phyloP scores from a whole-genome alignment of 2,329 filamentous ascomycete species.

The Talaromyces sp. region DNA sequence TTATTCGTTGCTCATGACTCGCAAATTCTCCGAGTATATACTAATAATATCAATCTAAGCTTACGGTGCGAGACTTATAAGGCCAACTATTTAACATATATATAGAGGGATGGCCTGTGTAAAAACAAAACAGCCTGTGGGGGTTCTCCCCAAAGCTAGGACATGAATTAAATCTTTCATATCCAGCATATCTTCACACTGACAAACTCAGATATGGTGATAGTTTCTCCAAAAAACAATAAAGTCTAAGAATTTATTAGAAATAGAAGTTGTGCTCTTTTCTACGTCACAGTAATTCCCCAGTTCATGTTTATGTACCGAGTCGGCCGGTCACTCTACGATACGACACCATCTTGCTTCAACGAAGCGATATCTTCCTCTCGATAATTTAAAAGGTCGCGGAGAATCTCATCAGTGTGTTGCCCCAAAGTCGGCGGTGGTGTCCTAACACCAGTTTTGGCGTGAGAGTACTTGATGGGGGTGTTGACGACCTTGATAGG shows the following conservation, averaged over 20 bases:
- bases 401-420: slow-evolving; percentile 75
- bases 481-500: slow-evolving; percentile 87
- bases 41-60: too few species aligned
- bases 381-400: slow-evolving; percentile 56
- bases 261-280: background rate
- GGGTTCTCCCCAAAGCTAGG: too few species aligned
- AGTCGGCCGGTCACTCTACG: slow-evolving; percentile 24
- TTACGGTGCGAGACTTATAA: too few species aligned
- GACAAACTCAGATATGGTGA: background rate
- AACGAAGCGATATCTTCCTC: slow-evolving; percentile 56
- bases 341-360: slow-evolving; percentile 62
- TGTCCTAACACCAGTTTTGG: slow-evolving; percentile 67
- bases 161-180: too few species aligned
- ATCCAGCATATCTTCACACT: too few species aligned
- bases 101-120: too few species aligned
- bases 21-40: too few species aligned
- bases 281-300: background rate
- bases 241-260: background rate
- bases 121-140: too few species aligned
- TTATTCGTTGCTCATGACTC: too few species aligned
- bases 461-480: slow-evolving; percentile 88
- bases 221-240: background rate
- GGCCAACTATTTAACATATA: too few species aligned
- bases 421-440: slow-evolving; percentile 81
- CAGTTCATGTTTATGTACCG: background rate